Conservation (phyloP, 805 yeast species). For the Huiozyma sinensis region DNA sequence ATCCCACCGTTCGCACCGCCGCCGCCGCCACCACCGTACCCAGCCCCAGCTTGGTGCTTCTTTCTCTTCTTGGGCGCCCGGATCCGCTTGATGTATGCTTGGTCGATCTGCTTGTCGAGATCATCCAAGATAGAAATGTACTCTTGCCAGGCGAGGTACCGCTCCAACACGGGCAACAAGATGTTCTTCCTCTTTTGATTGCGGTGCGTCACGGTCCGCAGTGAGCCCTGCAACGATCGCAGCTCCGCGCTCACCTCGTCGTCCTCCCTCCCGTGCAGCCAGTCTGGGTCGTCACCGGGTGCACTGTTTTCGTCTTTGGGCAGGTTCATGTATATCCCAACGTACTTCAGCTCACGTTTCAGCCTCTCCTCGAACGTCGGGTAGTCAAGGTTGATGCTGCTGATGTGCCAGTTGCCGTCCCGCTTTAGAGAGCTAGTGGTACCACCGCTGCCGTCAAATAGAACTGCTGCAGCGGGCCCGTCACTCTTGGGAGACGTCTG, state of each 20-base stretch:
- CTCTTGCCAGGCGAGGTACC: conserved; percentile 91
- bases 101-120: conserved; percentile 93
- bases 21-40: conserved; percentile 8
- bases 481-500: conserved; percentile 15
- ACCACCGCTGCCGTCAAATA: conserved; percentile 6
- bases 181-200: conserved; percentile 60
- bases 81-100: conserved; percentile 74
- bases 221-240: conserved; percentile 57
- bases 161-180: conserved; percentile 65
- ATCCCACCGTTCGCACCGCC: conserved; percentile 11
- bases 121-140: conserved; percentile 84
- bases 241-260: conserved; percentile 87
- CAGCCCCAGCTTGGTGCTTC: conserved; percentile 18
- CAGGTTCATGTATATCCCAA: conserved; percentile 73
- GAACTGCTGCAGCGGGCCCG: conserved; percentile 4
- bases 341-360: conserved; percentile 76
- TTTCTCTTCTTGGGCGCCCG: conserved; percentile 52
- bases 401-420: conserved; percentile 40
- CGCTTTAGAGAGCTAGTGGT: conserved; percentile 28
- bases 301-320: conserved; percentile 25
- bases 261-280: conserved; percentile 78
- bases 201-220: conserved; percentile 47
- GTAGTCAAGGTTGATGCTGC: conserved; percentile 49
- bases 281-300: conserved; percentile 34
- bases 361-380: conserved; percentile 76